phyloP scores from a whole-genome alignment of 208 protist species.

The Acanthamoeba triangularis region DNA sequence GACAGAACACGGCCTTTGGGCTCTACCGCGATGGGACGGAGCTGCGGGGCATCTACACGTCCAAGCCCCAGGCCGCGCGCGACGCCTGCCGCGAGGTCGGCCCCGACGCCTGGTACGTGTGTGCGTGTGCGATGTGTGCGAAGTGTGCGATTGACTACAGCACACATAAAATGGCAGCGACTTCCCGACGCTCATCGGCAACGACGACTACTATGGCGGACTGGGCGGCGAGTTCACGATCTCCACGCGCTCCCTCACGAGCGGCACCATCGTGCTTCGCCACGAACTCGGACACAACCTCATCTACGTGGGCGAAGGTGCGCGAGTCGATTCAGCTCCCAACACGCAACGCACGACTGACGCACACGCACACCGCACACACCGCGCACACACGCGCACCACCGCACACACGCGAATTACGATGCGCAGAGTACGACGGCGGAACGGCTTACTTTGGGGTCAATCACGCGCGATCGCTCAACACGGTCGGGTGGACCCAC shows the following conservation, averaged over 20 bases:
- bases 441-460: conserved; percentile 39
- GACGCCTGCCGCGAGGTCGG: conserved; percentile 34
- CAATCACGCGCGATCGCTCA: neutral
- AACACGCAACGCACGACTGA: neutral
- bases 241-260: conserved; percentile 69
- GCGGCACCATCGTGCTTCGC: conserved; percentile 67
- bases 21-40: conserved; percentile 70
- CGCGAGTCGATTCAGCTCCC: neutral
- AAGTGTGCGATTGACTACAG: neutral
- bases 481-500: conserved; percentile 1
- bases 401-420: neutral
- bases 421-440: conserved; percentile 12
- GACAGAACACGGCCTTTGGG: conserved; percentile 26
- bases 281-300: conserved; percentile 72
- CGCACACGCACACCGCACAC: too few relatives aligned
- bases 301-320: conserved; percentile 68
- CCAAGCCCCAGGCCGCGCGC: conserved; percentile 34
- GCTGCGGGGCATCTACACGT: conserved; percentile 69
- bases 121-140: too few relatives aligned
- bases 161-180: neutral
- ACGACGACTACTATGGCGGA: conserved; percentile 63
- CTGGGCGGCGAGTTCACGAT: conserved; percentile 76
- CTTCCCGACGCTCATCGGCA: conserved; percentile 73
- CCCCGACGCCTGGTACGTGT: conserved; percentile 32
- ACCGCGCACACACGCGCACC: too few relatives aligned